Evolutionary conservation across 2,329 filamentous ascomycete genomes (phyloP), one percentile per base, ranked within the genome.

Genomic region (Sclerotinia spermophila): DNA sequence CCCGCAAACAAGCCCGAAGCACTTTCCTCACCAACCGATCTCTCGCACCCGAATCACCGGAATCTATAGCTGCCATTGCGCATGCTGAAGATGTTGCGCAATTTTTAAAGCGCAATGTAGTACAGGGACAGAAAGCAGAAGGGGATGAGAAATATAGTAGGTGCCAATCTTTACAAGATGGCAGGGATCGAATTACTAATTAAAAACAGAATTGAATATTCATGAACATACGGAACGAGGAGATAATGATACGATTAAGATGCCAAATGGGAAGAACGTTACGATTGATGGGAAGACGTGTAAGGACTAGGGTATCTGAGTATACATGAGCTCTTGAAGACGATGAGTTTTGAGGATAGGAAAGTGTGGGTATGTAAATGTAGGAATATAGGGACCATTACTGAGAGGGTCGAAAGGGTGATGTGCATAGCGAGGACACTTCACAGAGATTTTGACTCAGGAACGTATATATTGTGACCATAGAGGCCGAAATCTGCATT

Each of bases 151-250:
- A 80, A 58, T 93, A 89, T 76, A 87, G 91, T 92, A 82, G 71
- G 89, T 84, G 48, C 2, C 33, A 40, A 27, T 38, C 13, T 66
- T 59, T 45, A 27, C n/a, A 53, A 27, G 3, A 33, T 56, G 55
- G 56, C n/a, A n/a, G 30, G 27, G n/a, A 60, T 27, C 8, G 35
- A 59, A 62, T 7, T 53, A 55, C 38, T 73, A 60, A 73, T 44
- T n/a, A 7, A 30, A 44, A 19, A 68, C 58, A 97, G 94, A 91
- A 79, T 83, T 98, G 71, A 87, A 90, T 67, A 97, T 99, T 81
- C 96, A 98, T 80, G 87, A 97, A 72, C 84, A 97, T 74, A 99
- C 91, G 42, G 95, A 99, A 81, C 86, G 93, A 74, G 94, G 96
- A 68, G 92, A 98, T 82, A 99, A 99, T 79, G 94, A 97, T 76